A percentile compares a stretch with the other conserved stretches of the same genome.
These are phyloP conservation scores for Candida railenensis DNA, from an alignment of 805 yeast species.

Conservation along the genomic window DNA sequence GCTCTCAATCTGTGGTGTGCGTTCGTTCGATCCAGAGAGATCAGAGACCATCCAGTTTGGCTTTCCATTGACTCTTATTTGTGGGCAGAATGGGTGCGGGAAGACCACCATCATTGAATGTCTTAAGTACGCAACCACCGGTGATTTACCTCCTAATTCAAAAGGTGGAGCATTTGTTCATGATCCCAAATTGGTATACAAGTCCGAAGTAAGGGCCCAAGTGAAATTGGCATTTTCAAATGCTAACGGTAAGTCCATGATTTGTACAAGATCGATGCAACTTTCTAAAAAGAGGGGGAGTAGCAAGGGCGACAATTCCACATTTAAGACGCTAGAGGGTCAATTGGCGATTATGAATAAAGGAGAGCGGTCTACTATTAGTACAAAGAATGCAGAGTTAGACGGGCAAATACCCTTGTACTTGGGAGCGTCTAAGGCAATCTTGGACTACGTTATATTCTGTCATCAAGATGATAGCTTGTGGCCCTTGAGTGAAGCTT, in stretches of 20 bases:
- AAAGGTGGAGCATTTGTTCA: slow-evolving; percentile 96
- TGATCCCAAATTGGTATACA: slow-evolving; percentile 81
- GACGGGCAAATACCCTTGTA: slow-evolving; percentile 78
- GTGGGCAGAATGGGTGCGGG: slow-evolving; percentile 96
- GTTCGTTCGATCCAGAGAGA: slow-evolving; percentile 86
- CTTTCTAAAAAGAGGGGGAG: slow-evolving; percentile 53
- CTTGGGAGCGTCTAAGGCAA: slow-evolving; percentile 85
- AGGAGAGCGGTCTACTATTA: slow-evolving; percentile 71
- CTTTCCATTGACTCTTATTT: slow-evolving; percentile 86
- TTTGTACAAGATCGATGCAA: slow-evolving; percentile 83
- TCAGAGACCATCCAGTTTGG: slow-evolving; percentile 88
- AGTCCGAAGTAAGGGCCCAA: slow-evolving; percentile 81
- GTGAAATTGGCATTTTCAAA: slow-evolving; percentile 83
- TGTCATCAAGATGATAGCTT: slow-evolving; percentile 97
- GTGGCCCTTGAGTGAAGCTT: slow-evolving; percentile 96
- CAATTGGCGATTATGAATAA: slow-evolving; percentile 66
- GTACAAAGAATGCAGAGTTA: slow-evolving; percentile 80
- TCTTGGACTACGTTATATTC: slow-evolving; percentile 88
- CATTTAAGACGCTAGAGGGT: slow-evolving; percentile 88
- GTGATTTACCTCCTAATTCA: slow-evolving; percentile 92
- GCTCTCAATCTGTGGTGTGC: slow-evolving; percentile 70
- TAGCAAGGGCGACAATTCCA: slow-evolving; percentile 4
- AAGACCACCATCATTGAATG: slow-evolving; percentile 96
- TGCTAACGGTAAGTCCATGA: slow-evolving; percentile 73
- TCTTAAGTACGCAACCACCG: slow-evolving; percentile 90